Percentiles rank a stretch among this genome's conserved stretches.
phyloP scores from a whole-genome alignment of 2,329 filamentous ascomycete genomes.

The Aspergillus hortae region DNA sequence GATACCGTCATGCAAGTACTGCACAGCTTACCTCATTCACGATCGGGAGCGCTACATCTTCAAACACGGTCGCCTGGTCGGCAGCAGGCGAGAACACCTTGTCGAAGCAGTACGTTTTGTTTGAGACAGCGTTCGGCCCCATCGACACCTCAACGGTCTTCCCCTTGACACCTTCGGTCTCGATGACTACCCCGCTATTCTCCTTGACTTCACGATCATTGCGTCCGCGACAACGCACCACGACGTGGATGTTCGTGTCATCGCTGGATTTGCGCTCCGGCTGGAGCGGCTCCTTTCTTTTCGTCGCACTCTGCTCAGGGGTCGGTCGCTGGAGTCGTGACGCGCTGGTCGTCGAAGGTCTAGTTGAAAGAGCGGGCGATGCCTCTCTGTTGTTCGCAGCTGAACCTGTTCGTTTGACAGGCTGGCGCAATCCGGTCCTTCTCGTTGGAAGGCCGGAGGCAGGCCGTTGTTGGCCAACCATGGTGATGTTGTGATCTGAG shows the following conservation, averaged over 20 bases:
- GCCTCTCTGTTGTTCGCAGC: constrained; percentile 52
- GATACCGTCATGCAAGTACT: neutral
- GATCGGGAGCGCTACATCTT: constrained; percentile 91
- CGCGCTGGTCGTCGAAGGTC: constrained; percentile 48
- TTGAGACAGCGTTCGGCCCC: constrained; percentile 86
- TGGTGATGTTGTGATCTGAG: constrained; percentile 25
- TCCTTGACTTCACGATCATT: constrained; percentile 90
- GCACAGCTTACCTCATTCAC: constrained; percentile 70
- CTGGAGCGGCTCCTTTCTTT: constrained; percentile 84
- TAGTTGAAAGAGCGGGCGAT: constrained; percentile 69
- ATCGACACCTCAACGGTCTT: constrained; percentile 82
- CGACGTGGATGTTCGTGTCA: constrained; percentile 96
- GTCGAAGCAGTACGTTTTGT: constrained; percentile 96
- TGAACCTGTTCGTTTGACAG: constrained; percentile 52
- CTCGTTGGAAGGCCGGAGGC: constrained; percentile 46
- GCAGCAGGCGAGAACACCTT: constrained; percentile 94
- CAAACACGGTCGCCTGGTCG: constrained; percentile 89
- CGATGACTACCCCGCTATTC: constrained; percentile 90
- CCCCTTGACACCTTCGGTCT: constrained; percentile 82
- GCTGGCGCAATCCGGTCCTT: constrained; percentile 47
- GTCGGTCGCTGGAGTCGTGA: constrained; percentile 42
- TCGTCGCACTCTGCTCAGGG: constrained; percentile 50
- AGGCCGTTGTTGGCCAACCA: constrained; percentile 56
- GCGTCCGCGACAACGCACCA: constrained; percentile 88
- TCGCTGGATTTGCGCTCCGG: constrained; percentile 68